These are phyloP conservation scores for Solanum virginianum DNA, from an alignment of 257 asterid species.

Conservation along the genomic window DNA sequence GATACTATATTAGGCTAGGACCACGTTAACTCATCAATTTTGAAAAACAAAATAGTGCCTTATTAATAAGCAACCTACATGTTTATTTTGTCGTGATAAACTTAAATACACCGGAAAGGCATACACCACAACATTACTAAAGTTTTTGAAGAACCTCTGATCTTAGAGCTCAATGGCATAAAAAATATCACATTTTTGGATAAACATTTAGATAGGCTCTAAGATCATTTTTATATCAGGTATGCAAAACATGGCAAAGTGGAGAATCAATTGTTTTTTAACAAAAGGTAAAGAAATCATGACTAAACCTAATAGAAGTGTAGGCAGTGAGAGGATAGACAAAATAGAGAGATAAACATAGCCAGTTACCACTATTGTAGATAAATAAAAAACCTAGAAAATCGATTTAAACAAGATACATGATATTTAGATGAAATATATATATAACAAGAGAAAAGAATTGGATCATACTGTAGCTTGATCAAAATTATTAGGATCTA, in stretches of 20 bases:
- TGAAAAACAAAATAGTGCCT: no score
- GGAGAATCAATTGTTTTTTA: neutral
- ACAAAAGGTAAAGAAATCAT: neutral
- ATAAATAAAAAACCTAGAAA: neutral
- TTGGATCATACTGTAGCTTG: slow-evolving; percentile 61
- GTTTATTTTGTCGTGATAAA: neutral
- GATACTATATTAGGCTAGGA: no score
- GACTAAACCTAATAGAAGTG: neutral
- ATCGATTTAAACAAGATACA: neutral
- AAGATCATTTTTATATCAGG: neutral
- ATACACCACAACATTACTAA: neutral
- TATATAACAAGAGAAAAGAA: neutral
- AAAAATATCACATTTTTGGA: neutral
- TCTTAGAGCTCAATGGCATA: neutral
- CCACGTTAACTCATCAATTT: no score
- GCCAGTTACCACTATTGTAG: neutral
- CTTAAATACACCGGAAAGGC: neutral
- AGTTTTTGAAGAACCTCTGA: neutral
- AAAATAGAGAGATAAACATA: neutral
- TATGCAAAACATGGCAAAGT: neutral
- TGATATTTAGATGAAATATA: neutral
- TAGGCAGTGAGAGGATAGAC: neutral
- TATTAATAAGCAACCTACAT: no score
- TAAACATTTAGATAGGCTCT: neutral
- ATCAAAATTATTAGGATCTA: slow-evolving; percentile 83